phyloP scores from a whole-genome alignment of 371 early-diverging fungal genomes.

The Lichtheimia corymbifera region DNA sequence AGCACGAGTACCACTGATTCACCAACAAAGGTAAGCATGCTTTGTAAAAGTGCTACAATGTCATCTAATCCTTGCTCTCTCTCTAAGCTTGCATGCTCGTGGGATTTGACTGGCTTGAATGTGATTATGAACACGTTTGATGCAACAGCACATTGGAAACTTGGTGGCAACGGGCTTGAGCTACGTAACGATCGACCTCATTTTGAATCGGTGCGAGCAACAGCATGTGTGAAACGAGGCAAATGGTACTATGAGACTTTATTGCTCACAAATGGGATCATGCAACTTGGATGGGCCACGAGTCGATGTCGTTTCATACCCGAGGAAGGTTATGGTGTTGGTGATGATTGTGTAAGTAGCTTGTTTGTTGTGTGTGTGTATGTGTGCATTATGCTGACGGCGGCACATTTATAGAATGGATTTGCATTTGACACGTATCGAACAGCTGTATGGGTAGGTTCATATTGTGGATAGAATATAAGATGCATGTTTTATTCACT shows the following conservation, averaged over 20 bases:
- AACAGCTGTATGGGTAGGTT: conserved; percentile 55
- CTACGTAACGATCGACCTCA: conserved; percentile 48
- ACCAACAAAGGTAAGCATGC: neutral
- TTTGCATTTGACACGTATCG: conserved; percentile 65
- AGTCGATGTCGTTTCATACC: conserved; percentile 61
- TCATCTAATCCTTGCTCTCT: too few species aligned
- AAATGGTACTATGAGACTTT: conserved; percentile 68
- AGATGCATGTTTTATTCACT: neutral
- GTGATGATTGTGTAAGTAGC: conserved; percentile 57
- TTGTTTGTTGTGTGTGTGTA: neutral
- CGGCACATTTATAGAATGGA: conserved; percentile 40
- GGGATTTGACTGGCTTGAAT: conserved; percentile 30
- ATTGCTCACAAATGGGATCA: conserved; percentile 58
- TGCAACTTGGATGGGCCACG: conserved; percentile 72
- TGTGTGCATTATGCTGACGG: neutral
- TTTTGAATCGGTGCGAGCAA: conserved; percentile 51
- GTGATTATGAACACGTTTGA: conserved; percentile 51
- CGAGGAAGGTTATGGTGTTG: conserved; percentile 66
- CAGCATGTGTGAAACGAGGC: conserved; percentile 44
- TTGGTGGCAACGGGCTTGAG: conserved; percentile 45
- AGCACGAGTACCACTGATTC: too few species aligned
- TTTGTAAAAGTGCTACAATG: too few species aligned
- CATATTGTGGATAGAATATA: neutral
- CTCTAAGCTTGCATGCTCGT: conserved; percentile 29
- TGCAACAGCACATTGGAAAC: conserved; percentile 44